Conservation (phyloP, 352 stramenopile genomes). For the Phytopythium aichiense region DNA sequence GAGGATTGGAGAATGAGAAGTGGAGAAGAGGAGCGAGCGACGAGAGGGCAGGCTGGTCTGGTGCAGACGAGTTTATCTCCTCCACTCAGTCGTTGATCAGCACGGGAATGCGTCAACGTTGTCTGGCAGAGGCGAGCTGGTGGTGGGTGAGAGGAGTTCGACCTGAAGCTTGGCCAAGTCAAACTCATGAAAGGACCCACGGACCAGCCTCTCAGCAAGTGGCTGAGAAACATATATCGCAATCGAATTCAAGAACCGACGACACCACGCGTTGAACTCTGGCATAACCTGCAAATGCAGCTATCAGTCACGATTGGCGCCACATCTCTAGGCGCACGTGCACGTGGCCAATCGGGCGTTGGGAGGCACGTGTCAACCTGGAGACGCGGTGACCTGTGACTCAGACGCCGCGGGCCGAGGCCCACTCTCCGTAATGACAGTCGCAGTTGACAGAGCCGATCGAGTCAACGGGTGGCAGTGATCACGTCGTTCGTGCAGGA, state of each 20-base stretch:
- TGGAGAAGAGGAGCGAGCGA: neutral
- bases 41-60: neutral
- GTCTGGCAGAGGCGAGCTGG: neutral
- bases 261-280: neutral
- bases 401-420: neutral
- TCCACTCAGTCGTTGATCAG: neutral
- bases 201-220: neutral
- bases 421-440: neutral
- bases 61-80: neutral
- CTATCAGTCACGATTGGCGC: neutral
- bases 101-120: neutral
- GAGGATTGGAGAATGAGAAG: neutral
- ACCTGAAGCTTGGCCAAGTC: neutral
- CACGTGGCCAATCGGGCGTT: neutral
- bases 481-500: neutral
- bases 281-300: neutral
- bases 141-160: neutral
- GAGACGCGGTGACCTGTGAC: neutral
- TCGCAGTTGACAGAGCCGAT: neutral
- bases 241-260: neutral
- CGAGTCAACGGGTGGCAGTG: neutral
- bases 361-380: neutral
- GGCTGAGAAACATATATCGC: neutral
- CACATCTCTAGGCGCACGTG: neutral
- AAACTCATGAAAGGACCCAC: neutral